Base-by-base conservation (phyloP, 371 early-diverging fungal species). In the Cokeromyces recurvatus region DNA sequence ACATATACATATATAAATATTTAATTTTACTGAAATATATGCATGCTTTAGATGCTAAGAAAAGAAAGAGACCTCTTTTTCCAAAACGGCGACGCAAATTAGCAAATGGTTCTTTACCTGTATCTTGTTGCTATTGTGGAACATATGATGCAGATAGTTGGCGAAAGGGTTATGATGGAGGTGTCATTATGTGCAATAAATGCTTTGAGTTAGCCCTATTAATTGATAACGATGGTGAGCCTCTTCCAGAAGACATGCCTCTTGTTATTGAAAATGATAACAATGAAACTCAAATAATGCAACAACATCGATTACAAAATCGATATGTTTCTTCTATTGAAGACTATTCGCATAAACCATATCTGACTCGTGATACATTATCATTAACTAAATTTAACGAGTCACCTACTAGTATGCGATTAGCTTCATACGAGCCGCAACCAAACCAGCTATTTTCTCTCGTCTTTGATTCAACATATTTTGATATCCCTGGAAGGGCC, bases 401-500 rank as follows among this genome's bases (percentile, higher is more conserved):
- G 36, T 52, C 68, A 0, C 63, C 65, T 0, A 68, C 68, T 20
- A 77, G 78, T 6, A 57, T 62, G 5, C 67, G 82, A 22, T 55
- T 85, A 21, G 68, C 79, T 32, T 68, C 81, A 0, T 89, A 91
- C 55, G 90, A 81, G 8, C 93, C 94, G 0, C 80, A 86, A 0
- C 86, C 86, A 23, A 71, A 82, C 50, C 92, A 91, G 48, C 49
- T 87, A 32, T 93, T 83, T 47, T 90, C 94, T 3, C 63, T 94
- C 2, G 58, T 78, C 0, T 84, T 89, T 40, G 86, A 88, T 40
- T 81, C 86, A 0, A 85, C 91, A 1, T 93, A 90, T 56, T 93
- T 80, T 62, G 94, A 93, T 61, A 90, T 94, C 34, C 90, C 90
- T 6, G 90, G 89, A 11, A 72, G 92, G 16, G 93, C 95, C 0